Evolutionary conservation across 257 asterid genomes (phyloP), one percentile per base, ranked within the genome.

Genomic region (Ehretia macrophylla): DNA sequence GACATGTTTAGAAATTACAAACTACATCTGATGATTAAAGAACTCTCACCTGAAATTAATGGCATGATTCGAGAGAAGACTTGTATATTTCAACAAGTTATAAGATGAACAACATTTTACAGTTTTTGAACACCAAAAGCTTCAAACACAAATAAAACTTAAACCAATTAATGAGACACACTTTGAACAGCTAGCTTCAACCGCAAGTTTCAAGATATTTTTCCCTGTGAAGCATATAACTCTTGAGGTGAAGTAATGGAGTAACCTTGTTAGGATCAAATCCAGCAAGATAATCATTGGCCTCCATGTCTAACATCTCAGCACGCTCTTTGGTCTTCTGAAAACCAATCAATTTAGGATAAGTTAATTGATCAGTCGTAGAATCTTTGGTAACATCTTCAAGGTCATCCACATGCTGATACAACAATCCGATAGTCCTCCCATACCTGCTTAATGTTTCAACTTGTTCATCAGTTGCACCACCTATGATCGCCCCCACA

Each of bases 291-390:
- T 67, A 65, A 38, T 58, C 68, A 58, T 64, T 54, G 0, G 77
- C 81, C 21, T 75, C 71, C 58, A 18, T 61, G 4, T 59, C 56
- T 68, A 75, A 37, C 62, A 58, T 58, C 48, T 40, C 65, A 3
- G 77, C 81, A 51, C 70, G 59, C 38, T 67, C 74, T 27, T 51
- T 51, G 0, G 81, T 69, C 60, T 51, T 59, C 4, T 75, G 65
- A 8, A 75, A 32, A 8, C 81, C 81, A 49, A 75, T 11, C 62
- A 70, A 27, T 56, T 70, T 71, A 0, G 81, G 81, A 59, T 71
- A 75, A 20, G 77, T 75, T 10, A 73, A 62, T 56, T 71, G 71
- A 44, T 75, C 68, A 21, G 39, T 42, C 32, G 19, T 56, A 53
- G 67, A 54, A 39, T 75, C 81, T 23, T 70, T 71, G 10, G 5